Evolutionary conservation across 1,284 basidiomycete genomes (phyloP).

Genomic region (Trametes hirsuta): DNA sequence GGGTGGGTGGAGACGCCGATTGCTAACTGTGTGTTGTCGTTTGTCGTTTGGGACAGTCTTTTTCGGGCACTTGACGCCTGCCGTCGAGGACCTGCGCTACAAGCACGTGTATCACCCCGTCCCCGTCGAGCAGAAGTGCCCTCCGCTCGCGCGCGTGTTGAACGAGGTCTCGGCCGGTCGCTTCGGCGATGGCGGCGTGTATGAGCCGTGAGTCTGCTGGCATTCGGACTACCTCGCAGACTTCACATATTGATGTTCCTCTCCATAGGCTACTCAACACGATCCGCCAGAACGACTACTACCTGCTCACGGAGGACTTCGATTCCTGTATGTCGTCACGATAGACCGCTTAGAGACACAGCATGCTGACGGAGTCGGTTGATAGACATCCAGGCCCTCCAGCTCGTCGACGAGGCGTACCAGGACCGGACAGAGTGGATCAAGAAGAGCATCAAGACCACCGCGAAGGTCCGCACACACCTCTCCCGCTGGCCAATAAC

Average conservation of each 20-base stretch:
- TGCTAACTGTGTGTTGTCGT: neutral
- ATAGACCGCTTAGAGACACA: neutral
- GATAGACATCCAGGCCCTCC: slow-evolving; percentile 76
- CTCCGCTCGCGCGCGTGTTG: slow-evolving; percentile 75
- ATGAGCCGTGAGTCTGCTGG: slow-evolving; percentile 67
- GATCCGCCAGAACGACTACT: slow-evolving; percentile 78
- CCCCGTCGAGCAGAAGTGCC: slow-evolving; percentile 81
- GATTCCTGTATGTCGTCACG: slow-evolving; percentile 69
- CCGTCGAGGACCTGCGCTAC: slow-evolving; percentile 83
- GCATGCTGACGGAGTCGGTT: neutral
- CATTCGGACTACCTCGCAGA: neutral
- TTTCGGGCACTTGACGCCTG: slow-evolving; percentile 80
- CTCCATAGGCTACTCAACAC: slow-evolving; percentile 64
- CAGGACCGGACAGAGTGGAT: slow-evolving; percentile 82
- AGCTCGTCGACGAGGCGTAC: slow-evolving; percentile 88
- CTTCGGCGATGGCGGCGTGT: slow-evolving; percentile 78
- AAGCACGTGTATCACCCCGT: slow-evolving; percentile 83
- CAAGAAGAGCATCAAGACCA: slow-evolving; percentile 87
- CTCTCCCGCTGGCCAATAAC: slow-evolving; percentile 7
- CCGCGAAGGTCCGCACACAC: slow-evolving; percentile 60
- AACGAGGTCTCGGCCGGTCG: slow-evolving; percentile 70
- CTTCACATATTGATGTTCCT: neutral
- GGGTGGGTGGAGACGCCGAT: neutral
- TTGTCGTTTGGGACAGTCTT: slow-evolving; percentile 55
- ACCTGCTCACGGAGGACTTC: slow-evolving; percentile 88